Base-by-base conservation (phyloP, 345 rosid species). In the Arabidopsis suecica region DNA sequence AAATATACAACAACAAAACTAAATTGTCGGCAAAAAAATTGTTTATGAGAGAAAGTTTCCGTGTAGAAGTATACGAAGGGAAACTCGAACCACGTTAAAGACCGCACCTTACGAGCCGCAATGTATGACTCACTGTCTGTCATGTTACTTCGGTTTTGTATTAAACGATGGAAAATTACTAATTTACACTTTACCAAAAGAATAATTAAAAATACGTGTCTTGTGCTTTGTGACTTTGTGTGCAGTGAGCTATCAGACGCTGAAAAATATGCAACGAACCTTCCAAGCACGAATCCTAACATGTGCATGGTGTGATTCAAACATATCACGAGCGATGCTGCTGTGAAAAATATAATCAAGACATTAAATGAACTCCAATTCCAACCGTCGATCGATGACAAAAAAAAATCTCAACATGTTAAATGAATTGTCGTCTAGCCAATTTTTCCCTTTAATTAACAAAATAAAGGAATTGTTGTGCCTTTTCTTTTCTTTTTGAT, bases 61-160 rank as follows among this genome's bases (percentile, higher is more conserved):
- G 32, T 5, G 49, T 55, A 51, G 22, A 53, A 58, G 50, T 61
- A 51, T 40, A 76, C 20, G 13, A 36, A 55, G 42, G 32, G 60
- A 62, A 61, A 55, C 53, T 55, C 18, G 60, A 20, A 65, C 37
- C 80, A 76, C 71, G 80, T 76, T 76, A 65, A 62, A 55, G 75
- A 69, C 42, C 42, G 75, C 80, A 76, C 65, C 75, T 69, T 54
- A 45, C 65, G 42, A 69, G 75, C 75, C 80, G 80, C 75, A 76
- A 34, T 36, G 71, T 69, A 3, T 36, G 80, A 69, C 75, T 37
- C 65, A 28, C 30, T 76, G 75, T 69, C 75, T 69, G 48, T 68
- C 73, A 75, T 60, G 61, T 75, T 75, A 50, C 41, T 7, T 63
- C 40, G 6, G 18, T 65, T 34, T 22, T 55, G 18, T 65, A 22